Conservation (phyloP, 2,329 filamentous ascomycete genomes). For the Thielaviopsis populi region DNA sequence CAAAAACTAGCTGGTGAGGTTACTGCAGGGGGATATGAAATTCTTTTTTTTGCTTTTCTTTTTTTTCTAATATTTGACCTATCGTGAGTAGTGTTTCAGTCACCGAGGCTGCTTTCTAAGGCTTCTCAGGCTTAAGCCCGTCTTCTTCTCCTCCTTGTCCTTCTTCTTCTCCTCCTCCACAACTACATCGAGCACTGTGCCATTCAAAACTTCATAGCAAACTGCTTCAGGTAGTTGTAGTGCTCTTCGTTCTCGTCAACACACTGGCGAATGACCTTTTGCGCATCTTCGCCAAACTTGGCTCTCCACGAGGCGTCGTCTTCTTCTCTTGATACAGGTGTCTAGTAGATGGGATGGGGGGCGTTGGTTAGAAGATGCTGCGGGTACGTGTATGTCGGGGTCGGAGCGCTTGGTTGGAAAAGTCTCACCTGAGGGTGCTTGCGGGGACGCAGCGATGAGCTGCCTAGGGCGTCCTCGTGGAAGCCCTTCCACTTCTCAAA, state of each 20-base stretch:
- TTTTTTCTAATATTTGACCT: not conserved
- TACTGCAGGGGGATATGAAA: not conserved
- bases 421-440: constrained; percentile 42
- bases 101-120: no score
- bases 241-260: constrained; percentile 58
- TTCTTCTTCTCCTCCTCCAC: no score
- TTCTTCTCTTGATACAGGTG: constrained; percentile 46
- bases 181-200: not conserved
- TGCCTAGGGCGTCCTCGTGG: constrained; percentile 86
- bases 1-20: not conserved
- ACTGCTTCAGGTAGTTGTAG: constrained; percentile 72
- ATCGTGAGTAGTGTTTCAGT: no score
- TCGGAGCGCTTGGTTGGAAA: not conserved
- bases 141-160: no score
- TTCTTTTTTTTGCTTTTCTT: not conserved
- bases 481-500: constrained; percentile 98
- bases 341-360: constrained; percentile 31
- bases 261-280: constrained; percentile 52
- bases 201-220: constrained; percentile 45
- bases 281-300: constrained; percentile 59
- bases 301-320: constrained; percentile 57
- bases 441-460: constrained; percentile 58
- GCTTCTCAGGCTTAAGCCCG: no score
- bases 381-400: not conserved
- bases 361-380: constrained; percentile 16